phyloP scores from a whole-genome alignment of 257 asterid genomes.

The Rhazya stricta region DNA sequence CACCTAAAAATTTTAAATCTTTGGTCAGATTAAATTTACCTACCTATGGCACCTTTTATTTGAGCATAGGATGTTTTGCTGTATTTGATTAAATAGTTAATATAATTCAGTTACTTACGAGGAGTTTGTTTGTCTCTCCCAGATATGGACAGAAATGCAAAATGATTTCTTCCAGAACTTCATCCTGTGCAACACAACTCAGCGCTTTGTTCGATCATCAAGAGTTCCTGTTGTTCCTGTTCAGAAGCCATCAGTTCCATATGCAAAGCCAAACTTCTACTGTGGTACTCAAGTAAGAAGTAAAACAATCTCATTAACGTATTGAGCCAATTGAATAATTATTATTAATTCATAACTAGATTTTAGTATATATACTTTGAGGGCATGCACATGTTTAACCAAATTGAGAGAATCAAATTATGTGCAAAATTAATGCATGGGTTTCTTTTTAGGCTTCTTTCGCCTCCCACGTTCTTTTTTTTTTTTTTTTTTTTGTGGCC shows the following conservation, averaged over 20 bases:
- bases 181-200: constrained; percentile 95
- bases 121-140: constrained; percentile 25
- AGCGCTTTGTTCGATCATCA: constrained; percentile 90
- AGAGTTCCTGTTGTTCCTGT: constrained; percentile 66
- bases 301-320: neutral
- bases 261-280: constrained; percentile 85
- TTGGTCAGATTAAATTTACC: neutral
- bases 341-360: neutral
- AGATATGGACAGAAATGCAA: constrained; percentile 99
- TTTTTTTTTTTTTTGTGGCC: no score
- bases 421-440: neutral
- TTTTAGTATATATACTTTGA: neutral
- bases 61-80: neutral
- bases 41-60: neutral
- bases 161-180: constrained; percentile 92
- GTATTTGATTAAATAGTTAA: neutral
- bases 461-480: neutral
- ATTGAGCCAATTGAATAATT: neutral
- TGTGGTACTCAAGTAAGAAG: constrained; percentile 92
- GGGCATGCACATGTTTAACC: neutral
- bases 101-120: constrained; percentile 17
- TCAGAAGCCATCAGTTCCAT: constrained; percentile 92
- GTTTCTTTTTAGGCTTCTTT: neutral
- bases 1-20: neutral
- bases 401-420: neutral